A percentile compares a stretch with the other conserved stretches of the same genome.
Conservation (phyloP, 2,329 filamentous ascomycete genomes). For the Fusarium subtropicale region DNA sequence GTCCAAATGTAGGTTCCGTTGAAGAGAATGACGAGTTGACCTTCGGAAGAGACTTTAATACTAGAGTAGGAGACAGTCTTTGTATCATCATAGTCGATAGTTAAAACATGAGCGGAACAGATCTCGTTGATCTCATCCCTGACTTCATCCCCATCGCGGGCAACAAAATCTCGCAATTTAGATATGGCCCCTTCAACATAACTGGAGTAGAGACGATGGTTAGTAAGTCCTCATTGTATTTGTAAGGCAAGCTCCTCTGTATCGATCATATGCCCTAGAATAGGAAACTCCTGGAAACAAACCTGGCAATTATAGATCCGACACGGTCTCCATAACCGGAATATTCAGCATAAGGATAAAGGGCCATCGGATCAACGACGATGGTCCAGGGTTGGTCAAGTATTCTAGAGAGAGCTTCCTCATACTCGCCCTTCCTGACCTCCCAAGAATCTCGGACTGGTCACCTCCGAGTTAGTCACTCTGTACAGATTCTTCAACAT, state of each 20-base stretch:
- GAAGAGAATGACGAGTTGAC: slow-evolving; percentile 63
- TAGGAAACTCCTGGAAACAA: slow-evolving; percentile 25
- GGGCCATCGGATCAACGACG: slow-evolving; percentile 58
- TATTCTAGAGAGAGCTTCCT: slow-evolving; percentile 57
- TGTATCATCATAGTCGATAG: slow-evolving; percentile 59
- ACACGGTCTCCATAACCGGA: too few relatives aligned
- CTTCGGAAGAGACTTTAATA: slow-evolving; percentile 55
- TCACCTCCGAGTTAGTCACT: not conserved
- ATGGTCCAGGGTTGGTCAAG: slow-evolving; percentile 64
- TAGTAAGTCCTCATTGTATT: not conserved
- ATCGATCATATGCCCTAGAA: fast-evolving
- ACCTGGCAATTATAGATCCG: slow-evolving; percentile 51
- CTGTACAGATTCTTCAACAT: fast-evolving
- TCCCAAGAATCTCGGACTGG: slow-evolving; percentile 66
- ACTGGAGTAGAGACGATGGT: slow-evolving; percentile 46
- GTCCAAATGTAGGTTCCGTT: slow-evolving; percentile 55
- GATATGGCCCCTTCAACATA: slow-evolving; percentile 59
- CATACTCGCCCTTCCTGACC: slow-evolving; percentile 57
- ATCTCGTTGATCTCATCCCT: slow-evolving; percentile 62
- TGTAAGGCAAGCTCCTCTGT: not conserved
- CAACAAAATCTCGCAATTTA: slow-evolving; percentile 55
- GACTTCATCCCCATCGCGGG: slow-evolving; percentile 53
- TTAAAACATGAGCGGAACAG: slow-evolving; percentile 57
- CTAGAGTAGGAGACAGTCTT: slow-evolving; percentile 59
- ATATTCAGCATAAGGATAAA: slow-evolving; percentile 58